A percentile compares a stretch with the other conserved stretches of the same genome.
phyloP scores from a whole-genome alignment of 2,329 filamentous ascomycete genomes.

The Geosmithia morbida region DNA sequence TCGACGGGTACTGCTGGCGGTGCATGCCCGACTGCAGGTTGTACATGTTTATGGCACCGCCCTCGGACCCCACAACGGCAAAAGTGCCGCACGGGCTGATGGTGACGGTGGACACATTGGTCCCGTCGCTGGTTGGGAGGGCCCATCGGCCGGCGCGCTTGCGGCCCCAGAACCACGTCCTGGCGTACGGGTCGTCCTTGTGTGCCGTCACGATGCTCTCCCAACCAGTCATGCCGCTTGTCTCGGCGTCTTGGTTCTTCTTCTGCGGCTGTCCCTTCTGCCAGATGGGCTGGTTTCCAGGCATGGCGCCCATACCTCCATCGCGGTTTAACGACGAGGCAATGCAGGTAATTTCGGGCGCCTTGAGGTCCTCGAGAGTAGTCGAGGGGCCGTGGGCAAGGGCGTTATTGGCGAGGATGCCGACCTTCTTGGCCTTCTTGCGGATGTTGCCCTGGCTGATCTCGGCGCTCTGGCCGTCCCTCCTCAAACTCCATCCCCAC shows the following conservation, averaged over 20 bases:
- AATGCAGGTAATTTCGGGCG: slow-evolving; percentile 81
- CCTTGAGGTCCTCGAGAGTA: slow-evolving; percentile 64
- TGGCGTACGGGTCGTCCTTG: slow-evolving; percentile 65
- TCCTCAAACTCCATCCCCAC: slow-evolving; percentile 91
- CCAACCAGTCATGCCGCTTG: slow-evolving; percentile 77
- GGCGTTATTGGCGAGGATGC: slow-evolving; percentile 46
- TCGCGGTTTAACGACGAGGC: slow-evolving; percentile 88
- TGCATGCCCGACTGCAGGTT: slow-evolving; percentile 89
- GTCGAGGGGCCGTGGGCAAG: slow-evolving; percentile 46
- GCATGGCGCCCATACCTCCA: slow-evolving; percentile 77
- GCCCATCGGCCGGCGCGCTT: slow-evolving; percentile 90
- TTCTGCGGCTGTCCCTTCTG: slow-evolving; percentile 56
- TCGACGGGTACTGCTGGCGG: slow-evolving; percentile 74
- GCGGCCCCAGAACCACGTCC: slow-evolving; percentile 97
- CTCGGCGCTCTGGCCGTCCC: slow-evolving; percentile 87
- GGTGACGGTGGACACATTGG: slow-evolving; percentile 73
- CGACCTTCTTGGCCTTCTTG: slow-evolving; percentile 78
- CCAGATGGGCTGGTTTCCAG: slow-evolving; percentile 70
- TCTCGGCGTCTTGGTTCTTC: slow-evolving; percentile 53
- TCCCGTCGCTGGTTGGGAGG: slow-evolving; percentile 70
- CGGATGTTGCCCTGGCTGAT: slow-evolving; percentile 81
- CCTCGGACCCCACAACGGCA: slow-evolving; percentile 72
- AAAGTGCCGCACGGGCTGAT: slow-evolving; percentile 91
- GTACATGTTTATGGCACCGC: slow-evolving; percentile 83
- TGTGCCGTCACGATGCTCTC: slow-evolving; percentile 94